Evolutionary conservation across 140 eudicot species (phyloP), one percentile per base, ranked within the genome.

Genomic region (Oenanthe javanica): DNA sequence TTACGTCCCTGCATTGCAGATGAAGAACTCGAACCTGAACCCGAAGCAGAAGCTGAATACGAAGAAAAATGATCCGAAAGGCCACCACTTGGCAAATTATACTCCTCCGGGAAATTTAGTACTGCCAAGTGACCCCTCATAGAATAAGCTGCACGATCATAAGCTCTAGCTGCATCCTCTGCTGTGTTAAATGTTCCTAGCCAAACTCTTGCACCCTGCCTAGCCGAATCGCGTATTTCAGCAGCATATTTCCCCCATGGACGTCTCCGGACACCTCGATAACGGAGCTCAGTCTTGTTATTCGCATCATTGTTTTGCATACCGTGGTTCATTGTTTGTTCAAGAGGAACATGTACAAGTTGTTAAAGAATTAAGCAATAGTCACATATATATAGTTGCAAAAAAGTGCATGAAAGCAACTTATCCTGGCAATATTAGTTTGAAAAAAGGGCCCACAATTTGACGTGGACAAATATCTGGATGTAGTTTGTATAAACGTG

Each of bases 231-330:
- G 1, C 92, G 89, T 5, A 88, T 88, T 70, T 88, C 92, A 9
- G 92, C 92, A 12, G 92, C 92, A 54, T 78, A 88, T 45, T 88
- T 88, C 48, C 92, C 92, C 92, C 92, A 88, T 16, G 88, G 92
- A 80, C 92, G 85, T 78, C 82, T 78, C 72, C 92, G 67, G 0
- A 88, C 92, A 21, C 92, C 92, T 42, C 92, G 61, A 76, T 88
- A 88, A 43, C 83, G 84, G 7, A 88, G 63, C 57, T 88, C 92
- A 18, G 69, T 84, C 3, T 61, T 75, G 54, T 43, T 73, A 13
- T 21, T 38, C 0, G 36, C 57, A 9, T 71, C 66, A 3, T 31
- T 63, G 19, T 10, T 46, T 11, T 27, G 72, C 16, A 23, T 19
- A 61, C 46, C 42, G 46, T 83, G 84, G 70, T 81, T 87, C 83